Base-by-base conservation (phyloP, 257 asterid species). In the Nicotiana undulata region DNA sequence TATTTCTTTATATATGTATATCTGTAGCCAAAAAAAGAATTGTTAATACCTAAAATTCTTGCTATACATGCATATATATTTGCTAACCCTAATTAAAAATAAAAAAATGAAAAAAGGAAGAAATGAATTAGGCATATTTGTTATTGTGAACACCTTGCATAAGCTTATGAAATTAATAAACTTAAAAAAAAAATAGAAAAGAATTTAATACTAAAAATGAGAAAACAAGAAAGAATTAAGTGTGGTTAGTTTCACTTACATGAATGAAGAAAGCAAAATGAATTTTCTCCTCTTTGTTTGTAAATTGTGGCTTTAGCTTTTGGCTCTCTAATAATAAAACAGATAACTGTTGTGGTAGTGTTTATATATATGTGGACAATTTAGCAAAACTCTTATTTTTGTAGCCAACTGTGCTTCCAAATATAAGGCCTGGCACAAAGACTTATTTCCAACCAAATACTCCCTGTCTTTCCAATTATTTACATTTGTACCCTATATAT, bases 1-100 rank as follows among this genome's bases (percentile, higher is more conserved):
- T 85, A 49, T 80, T 40, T 15, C 18, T 6, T 86, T 83, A 74
- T 24, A 74, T 24, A 74, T 22, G 22, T 74, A 74, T 51, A 74
- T 74, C 34, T 46, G 61, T 16, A 46, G 1, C 20, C 22, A 26
- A 49, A 7, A 40, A 37, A 13, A 3, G 2, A 4, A 44, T 3
- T 20, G 28, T 12, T 40, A 12, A 44, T 11, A 9, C 7, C 26
- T 3, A 74, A 74, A 24, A 49, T 49, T 26, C 61, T 49, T 74
- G 17, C 13, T 70, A 22, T 22, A 67, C 18, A 53, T 55, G 7
- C 8, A 53, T 15, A 49, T 3, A 12, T 51, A 4, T 51, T 51
- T 51, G 6, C 2, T 51, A 49, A 49, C 12, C 55, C 55, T 49
- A 66, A 29, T 34, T 31, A 67, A 20, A 37, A 6, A 4, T 51